Evolutionary conservation across 305 asterid genomes (phyloP).

Genomic region (Andrographis paniculata): DNA sequence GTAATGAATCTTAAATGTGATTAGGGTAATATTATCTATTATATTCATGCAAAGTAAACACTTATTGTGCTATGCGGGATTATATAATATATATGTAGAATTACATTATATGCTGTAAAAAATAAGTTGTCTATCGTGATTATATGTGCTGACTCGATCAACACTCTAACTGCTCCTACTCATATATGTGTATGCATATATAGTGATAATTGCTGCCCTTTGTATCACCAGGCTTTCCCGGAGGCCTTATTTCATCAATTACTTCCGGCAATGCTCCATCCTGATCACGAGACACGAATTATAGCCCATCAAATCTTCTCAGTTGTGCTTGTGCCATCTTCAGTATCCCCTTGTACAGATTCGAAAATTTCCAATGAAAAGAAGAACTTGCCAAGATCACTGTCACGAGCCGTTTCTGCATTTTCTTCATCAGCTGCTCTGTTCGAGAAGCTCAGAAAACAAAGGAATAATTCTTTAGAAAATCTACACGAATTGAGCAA

Average conservation of each 20-base stretch:
- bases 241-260: slow-evolving; percentile 96
- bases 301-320: slow-evolving; percentile 97
- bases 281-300: slow-evolving; percentile 82
- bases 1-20: too few species aligned
- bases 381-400: slow-evolving; percentile 62
- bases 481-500: slow-evolving; percentile 25
- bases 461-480: slow-evolving; percentile 32
- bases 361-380: slow-evolving; percentile 28
- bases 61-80: too few species aligned
- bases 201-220: too few species aligned
- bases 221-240: slow-evolving; percentile 71
- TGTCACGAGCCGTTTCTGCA: slow-evolving; percentile 90
- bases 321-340: slow-evolving; percentile 94
- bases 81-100: too few species aligned
- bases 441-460: slow-evolving; percentile 71
- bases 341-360: slow-evolving; percentile 56
- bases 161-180: too few species aligned
- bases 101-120: too few species aligned
- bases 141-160: too few species aligned
- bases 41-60: too few species aligned
- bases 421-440: slow-evolving; percentile 97
- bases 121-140: too few species aligned
- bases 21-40: too few species aligned
- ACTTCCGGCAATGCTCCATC: slow-evolving; percentile 94
- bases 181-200: too few species aligned